Conservation (phyloP, 2,329 filamentous ascomycete species). For the Ophiostoma triangulosporum region DNA sequence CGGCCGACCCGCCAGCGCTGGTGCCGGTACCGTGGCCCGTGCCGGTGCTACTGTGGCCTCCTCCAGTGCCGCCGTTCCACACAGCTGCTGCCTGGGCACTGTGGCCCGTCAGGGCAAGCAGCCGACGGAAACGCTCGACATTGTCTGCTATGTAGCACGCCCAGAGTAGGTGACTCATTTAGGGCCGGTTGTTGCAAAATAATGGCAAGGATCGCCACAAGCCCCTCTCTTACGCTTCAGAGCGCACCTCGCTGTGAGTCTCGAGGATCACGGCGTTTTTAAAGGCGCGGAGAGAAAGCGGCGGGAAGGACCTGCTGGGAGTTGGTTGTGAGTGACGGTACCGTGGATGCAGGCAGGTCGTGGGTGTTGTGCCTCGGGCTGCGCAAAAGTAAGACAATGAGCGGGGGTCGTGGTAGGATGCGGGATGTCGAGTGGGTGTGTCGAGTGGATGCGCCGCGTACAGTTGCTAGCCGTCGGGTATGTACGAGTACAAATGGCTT, state of each 20-base stretch:
- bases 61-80: conserved; percentile 31
- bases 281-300: conserved; percentile 47
- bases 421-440: background rate
- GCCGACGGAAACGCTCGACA: conserved; percentile 84
- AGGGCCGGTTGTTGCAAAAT: background rate
- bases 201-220: conserved; percentile 7
- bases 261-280: conserved; percentile 81
- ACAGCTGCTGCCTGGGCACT: conserved; percentile 35
- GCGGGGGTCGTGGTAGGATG: background rate
- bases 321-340: background rate
- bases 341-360: background rate
- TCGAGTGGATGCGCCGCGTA: background rate
- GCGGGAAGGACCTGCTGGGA: background rate
- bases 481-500: background rate
- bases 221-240: conserved; percentile 32
- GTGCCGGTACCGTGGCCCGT: background rate
- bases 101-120: conserved; percentile 60
- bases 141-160: conserved; percentile 95
- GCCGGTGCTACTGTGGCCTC: conserved; percentile 2
- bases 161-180: conserved; percentile 81
- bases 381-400: no score
- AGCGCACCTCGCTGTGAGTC: conserved; percentile 79
- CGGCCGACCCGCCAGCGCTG: conserved; percentile 18
- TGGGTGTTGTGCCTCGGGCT: background rate
- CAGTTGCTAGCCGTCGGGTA: background rate